phyloP scores from a whole-genome alignment of 345 rosid genomes.

The Arabis hirsuta region DNA sequence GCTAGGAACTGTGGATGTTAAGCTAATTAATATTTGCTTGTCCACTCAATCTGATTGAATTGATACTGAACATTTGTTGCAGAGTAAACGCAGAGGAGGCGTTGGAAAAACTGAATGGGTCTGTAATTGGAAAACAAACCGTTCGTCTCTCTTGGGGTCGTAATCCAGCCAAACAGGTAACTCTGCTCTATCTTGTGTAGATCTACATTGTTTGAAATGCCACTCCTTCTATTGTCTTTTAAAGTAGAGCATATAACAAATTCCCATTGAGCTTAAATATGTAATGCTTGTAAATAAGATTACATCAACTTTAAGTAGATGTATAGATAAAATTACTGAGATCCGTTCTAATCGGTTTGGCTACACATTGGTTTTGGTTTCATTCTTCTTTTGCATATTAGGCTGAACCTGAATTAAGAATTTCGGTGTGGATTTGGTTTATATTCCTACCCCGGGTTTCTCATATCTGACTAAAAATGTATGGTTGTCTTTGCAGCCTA shows the following conservation, averaged over 20 bases:
- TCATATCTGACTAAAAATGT: background rate
- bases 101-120: slow-evolving; percentile 69
- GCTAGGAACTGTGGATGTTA: slow-evolving; percentile 2
- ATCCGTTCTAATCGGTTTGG: too few species aligned
- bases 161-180: slow-evolving; percentile 79
- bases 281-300: too few species aligned
- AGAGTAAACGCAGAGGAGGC: slow-evolving; percentile 93
- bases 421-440: background rate
- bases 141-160: slow-evolving; percentile 94
- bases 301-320: too few species aligned
- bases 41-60: background rate
- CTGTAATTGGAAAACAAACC: slow-evolving; percentile 69
- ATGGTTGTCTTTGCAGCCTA: slow-evolving; percentile 52
- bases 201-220: too few species aligned
- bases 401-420: background rate
- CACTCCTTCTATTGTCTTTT: too few species aligned
- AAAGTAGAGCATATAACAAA: too few species aligned
- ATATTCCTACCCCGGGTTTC: background rate
- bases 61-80: slow-evolving; percentile 29
- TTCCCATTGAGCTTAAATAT: too few species aligned
- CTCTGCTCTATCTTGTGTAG: background rate
- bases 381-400: background rate
- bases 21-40: background rate
- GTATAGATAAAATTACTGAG: too few species aligned
- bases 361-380: too few species aligned